Base-by-base conservation (phyloP, 306 rosid species). In the Cicer cuneatum region DNA sequence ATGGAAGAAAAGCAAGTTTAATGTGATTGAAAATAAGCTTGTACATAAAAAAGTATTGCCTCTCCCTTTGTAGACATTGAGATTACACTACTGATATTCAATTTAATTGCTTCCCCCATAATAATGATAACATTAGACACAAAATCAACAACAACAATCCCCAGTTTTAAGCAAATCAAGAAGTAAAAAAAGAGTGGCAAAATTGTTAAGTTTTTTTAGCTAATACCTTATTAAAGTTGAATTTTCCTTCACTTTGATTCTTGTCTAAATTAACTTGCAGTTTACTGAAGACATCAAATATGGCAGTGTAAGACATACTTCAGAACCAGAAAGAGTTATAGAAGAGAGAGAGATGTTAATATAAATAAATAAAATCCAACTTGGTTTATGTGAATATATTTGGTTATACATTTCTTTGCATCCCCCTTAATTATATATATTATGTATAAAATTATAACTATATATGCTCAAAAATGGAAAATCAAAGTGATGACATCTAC, bases 191-290 rank as follows among this genome's bases (percentile, higher is more conserved):
- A 59, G 65, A 29, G 18, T 33, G 18, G 33, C 15, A 59, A 59
- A 57, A 5, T 29, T 29, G 63, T 57, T 46, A 46, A 10, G n/a
- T 3, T 46, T 29, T 46, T 46, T 46, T 46, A 46, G 11, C 11
- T 46, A 48, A n/a, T 13, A 46, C 35, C 35, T 29, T 29, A 29
- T 29, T 29, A 4, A 29, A 39, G 71, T 74, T 63, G 70, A 78
- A 69, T 65, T 72, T 68, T 60, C 39, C 40, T 52, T 13, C 49
- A 46, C 43, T 59, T 57, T 62, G 46, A 42, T 81, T 72, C 80
- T 13, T 57, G 74, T 60, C 69, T 60, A 58, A 49, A n/a, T 45
- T 45, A 9, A 85, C 82, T 76, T 47, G 71, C 43, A 70, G 72
- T 79, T 78, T 79, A 65, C 73, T 63, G 40, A 33, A 60, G 63